Base-by-base conservation (phyloP, 2,329 filamentous ascomycete species). In the Westerdykella aurantiaca region DNA sequence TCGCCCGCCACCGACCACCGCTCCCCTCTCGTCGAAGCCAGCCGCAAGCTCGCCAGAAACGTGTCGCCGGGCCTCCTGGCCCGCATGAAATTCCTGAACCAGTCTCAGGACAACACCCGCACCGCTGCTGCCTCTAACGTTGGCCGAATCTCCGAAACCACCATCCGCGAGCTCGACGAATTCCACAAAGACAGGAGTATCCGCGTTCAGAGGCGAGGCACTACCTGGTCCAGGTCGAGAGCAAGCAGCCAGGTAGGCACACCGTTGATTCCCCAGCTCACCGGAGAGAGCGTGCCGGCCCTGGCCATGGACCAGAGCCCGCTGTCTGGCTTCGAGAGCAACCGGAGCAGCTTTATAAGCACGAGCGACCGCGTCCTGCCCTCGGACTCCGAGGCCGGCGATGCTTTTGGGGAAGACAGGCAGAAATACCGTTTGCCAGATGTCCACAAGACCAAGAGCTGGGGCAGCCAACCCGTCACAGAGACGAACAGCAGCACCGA, bases 361-460 rank as follows among this genome's bases (percentile, higher is more conserved):
- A 75, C 78, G 61, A 77, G 79, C 62, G 72, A 76, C 56, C 72
- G 74, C 51, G 71, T 81, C 43, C 68, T 72, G 41, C 70, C 73
- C n/a, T 71, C 70, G 23, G 72, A 74, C 50, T 70, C 66, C 6
- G 69, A 82, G 75, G 64, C 70, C 23, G 59, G 57, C 29, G 54
- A 58, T 39, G 43, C 48, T 39, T 48, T 81, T 65, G 77, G 78
- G 52, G 82, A 85, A 76, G 85, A 88, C 68, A 83, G 79, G 44
- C 78, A 85, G 61, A 88, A 88, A 66, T 88, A 87, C 62, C 78
- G 81, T 37, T 70, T 88, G 63, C 83, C 85, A 44, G 84, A 88
- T 66, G 81, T 68, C 76, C 80, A 67, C 79, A 87, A 73, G 80
- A 81, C 68, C 76, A 81, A 63, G 83, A 84, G 61, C 48, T 71